phyloP scores from a whole-genome alignment of 257 asterid species.

The Nicotiana sylvestris region DNA sequence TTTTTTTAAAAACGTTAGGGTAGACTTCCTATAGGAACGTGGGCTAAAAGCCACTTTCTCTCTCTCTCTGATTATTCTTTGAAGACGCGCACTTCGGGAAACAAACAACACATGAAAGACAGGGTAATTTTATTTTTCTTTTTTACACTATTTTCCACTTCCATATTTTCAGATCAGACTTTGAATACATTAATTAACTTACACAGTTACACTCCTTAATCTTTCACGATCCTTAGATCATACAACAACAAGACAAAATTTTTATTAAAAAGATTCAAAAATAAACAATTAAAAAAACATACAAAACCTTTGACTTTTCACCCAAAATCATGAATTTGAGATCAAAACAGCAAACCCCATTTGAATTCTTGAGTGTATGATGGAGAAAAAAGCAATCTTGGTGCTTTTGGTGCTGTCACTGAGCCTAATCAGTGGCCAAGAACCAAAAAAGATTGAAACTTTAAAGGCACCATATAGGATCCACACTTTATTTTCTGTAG shows the following conservation, averaged over 20 bases:
- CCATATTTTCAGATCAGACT: neutral
- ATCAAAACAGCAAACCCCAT: slow-evolving; percentile 15
- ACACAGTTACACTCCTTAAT: neutral
- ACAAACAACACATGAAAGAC: neutral
- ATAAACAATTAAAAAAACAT: neutral
- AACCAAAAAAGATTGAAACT: slow-evolving; percentile 21
- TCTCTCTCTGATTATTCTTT: neutral
- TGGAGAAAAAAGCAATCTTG: slow-evolving; percentile 22
- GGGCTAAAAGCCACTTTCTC: neutral
- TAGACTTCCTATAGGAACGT: neutral
- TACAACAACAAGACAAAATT: neutral
- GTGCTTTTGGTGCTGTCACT: slow-evolving; percentile 23
- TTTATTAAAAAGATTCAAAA: neutral
- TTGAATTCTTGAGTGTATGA: slow-evolving; percentile 26
- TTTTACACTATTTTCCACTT: neutral
- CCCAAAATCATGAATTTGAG: slow-evolving; percentile 12
- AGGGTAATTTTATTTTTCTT: neutral
- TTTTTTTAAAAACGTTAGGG: no score
- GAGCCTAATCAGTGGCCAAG: slow-evolving; percentile 29
- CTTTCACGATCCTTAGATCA: slow-evolving; percentile 5
- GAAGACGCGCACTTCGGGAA: neutral
- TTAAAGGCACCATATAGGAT: slow-evolving; percentile 64
- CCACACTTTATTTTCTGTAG: slow-evolving; percentile 93
- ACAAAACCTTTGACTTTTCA: slow-evolving; percentile 4
- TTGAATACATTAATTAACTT: neutral